Conservation (phyloP, 2,329 filamentous ascomycete genomes). For the Ophiostoma perfectum region DNA sequence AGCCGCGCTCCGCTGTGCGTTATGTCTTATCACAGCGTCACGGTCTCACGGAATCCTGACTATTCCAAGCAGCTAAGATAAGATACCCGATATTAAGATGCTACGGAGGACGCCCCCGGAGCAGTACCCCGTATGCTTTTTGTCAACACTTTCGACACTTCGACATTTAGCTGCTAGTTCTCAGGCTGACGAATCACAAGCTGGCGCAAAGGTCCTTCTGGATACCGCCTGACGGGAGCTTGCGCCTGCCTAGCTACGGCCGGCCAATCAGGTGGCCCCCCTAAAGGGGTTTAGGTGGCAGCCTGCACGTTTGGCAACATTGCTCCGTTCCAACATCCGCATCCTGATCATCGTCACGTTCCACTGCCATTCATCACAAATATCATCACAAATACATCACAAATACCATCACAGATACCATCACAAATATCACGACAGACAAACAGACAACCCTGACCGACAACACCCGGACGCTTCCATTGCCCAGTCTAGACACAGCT, state of each 20-base stretch:
- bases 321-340: not conserved
- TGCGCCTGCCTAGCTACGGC: not conserved
- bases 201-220: conserved; percentile 13
- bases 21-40: too few species aligned
- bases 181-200: conserved; percentile 18
- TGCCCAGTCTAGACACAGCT: not conserved
- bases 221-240: conserved; percentile 14
- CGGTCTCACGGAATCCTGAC: too few species aligned
- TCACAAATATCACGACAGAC: not conserved
- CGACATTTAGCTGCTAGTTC: not conserved
- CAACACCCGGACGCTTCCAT: not conserved
- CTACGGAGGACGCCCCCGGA: too few species aligned
- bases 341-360: not conserved
- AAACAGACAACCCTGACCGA: not conserved
- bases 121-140: too few species aligned
- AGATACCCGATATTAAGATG: too few species aligned
- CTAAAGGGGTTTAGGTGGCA: conserved; percentile 7
- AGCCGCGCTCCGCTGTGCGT: not conserved
- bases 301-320: conserved; percentile 8
- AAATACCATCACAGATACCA: not conserved
- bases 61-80: too few species aligned
- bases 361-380: not conserved
- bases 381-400: not conserved
- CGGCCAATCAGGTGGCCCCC: conserved; percentile 18
- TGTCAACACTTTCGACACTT: too few species aligned